Evolutionary conservation across 2,329 filamentous ascomycete genomes (phyloP).

Genomic region (Paraphaeosphaeria minitans): DNA sequence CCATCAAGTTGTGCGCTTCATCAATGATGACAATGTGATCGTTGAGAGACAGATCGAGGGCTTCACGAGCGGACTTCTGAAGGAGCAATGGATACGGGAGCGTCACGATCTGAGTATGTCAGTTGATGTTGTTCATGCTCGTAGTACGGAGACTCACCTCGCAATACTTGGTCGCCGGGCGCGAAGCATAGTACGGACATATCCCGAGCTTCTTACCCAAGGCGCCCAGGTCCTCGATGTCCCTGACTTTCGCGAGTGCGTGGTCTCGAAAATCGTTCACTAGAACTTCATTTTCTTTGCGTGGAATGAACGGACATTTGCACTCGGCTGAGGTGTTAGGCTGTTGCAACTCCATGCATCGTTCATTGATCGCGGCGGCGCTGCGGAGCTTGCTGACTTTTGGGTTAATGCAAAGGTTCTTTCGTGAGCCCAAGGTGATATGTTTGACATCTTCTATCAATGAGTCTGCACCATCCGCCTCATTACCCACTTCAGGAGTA

Average conservation of each 20-base stretch:
- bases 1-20: constrained; percentile 97
- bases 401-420: constrained; percentile 88
- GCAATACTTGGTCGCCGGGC: constrained; percentile 77
- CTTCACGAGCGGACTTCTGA: constrained; percentile 85
- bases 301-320: constrained; percentile 77
- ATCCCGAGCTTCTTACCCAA: constrained; percentile 80
- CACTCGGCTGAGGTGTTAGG: constrained; percentile 64
- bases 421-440: constrained; percentile 81
- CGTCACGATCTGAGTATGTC: constrained; percentile 70
- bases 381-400: constrained; percentile 72
- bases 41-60: constrained; percentile 83
- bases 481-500: constrained; percentile 25
- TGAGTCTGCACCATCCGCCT: constrained; percentile 23
- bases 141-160: constrained; percentile 57
- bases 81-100: constrained; percentile 89
- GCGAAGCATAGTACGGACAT: constrained; percentile 96
- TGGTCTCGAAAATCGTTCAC: constrained; percentile 85
- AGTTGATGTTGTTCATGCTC: constrained; percentile 6
- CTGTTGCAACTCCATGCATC: constrained; percentile 88
- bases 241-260: constrained; percentile 79
- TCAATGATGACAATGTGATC: constrained; percentile 93
- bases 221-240: constrained; percentile 87
- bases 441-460: constrained; percentile 73
- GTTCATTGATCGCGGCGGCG: constrained; percentile 86
- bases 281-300: constrained; percentile 72